A percentile compares a stretch with the other conserved stretches of the same genome.
phyloP scores from a whole-genome alignment of 805 yeast genomes.

The Kodamaea leandrae region DNA sequence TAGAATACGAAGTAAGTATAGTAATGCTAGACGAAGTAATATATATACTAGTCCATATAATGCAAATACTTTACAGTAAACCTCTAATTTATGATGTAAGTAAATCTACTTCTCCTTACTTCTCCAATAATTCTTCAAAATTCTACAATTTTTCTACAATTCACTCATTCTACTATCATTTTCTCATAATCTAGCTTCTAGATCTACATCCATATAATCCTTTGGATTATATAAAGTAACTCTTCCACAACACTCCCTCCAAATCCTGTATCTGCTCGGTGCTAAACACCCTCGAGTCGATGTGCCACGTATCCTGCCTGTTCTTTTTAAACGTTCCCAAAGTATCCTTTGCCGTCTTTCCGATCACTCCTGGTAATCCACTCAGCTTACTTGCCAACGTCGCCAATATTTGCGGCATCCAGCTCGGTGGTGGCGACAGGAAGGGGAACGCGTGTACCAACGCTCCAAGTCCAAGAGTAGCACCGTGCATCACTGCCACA shows the following conservation, averaged over 20 bases:
- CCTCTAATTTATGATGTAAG: too few species aligned
- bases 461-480: conserved; percentile 86
- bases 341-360: conserved; percentile 77
- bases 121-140: neutral
- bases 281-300: conserved; percentile 73
- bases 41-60: too few species aligned
- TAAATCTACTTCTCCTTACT: too few species aligned
- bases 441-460: conserved; percentile 88
- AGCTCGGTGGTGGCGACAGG: conserved; percentile 82
- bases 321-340: conserved; percentile 85
- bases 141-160: neutral
- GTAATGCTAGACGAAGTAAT: too few species aligned
- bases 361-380: conserved; percentile 73
- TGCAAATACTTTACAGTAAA: too few species aligned
- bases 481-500: conserved; percentile 65
- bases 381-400: conserved; percentile 68
- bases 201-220: too few species aligned
- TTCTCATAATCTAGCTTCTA: too few species aligned
- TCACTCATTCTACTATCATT: too few species aligned
- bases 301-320: conserved; percentile 95
- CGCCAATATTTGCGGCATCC: conserved; percentile 78
- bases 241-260: conserved; percentile 92
- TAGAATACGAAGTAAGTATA: too few species aligned
- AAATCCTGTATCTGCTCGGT: conserved; percentile 81
- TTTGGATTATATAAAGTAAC: conserved; percentile 84